These are phyloP conservation scores for Xylaria cubensis DNA, from an alignment of 495 filamentous ascomycete species.

Conservation along the genomic window DNA sequence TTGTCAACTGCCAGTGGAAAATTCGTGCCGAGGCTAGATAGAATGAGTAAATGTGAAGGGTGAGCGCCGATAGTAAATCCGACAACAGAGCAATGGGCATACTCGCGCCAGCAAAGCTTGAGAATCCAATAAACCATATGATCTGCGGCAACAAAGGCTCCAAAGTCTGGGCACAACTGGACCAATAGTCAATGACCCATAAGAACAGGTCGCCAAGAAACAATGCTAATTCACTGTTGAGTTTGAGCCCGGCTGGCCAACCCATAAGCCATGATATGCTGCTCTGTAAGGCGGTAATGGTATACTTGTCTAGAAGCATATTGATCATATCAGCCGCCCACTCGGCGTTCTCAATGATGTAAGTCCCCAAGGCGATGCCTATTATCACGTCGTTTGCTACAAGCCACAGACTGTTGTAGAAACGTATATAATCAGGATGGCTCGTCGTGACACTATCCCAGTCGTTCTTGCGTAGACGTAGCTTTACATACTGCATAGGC, in stretches of 20 bases:
- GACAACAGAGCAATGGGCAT: conserved; percentile 98
- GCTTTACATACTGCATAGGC: conserved; percentile 93
- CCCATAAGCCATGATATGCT: conserved; percentile 97
- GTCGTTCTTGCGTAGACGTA: conserved; percentile 85
- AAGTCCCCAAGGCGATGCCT: conserved; percentile 92
- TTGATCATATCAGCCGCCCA: conserved; percentile 87
- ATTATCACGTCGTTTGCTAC: conserved; percentile 99
- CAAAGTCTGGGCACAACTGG: conserved; percentile 76
- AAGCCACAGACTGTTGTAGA: conserved; percentile 98
- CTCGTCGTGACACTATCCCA: conserved; percentile 96
- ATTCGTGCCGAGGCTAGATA: conserved; percentile 96
- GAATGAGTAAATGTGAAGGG: conserved; percentile 96
- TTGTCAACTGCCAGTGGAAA: conserved; percentile 97
- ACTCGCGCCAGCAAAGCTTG: conserved; percentile 92
- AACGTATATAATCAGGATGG: conserved; percentile 98
- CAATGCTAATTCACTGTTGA: conserved; percentile 91
- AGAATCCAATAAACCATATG: conserved; percentile 92
- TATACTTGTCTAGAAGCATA: conserved; percentile 77
- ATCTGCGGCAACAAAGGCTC: conserved; percentile 81
- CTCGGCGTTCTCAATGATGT: conserved; percentile 92
- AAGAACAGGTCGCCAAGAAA: conserved; percentile 95
- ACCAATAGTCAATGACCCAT: conserved; percentile 99
- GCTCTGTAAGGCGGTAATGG: conserved; percentile 84
- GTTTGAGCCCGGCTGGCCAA: conserved; percentile 96
- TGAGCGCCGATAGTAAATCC: conserved; percentile 89